Evolutionary conservation across 768 basidiomycete species (phyloP).

Genomic region (Xerocomellus intermedius): DNA sequence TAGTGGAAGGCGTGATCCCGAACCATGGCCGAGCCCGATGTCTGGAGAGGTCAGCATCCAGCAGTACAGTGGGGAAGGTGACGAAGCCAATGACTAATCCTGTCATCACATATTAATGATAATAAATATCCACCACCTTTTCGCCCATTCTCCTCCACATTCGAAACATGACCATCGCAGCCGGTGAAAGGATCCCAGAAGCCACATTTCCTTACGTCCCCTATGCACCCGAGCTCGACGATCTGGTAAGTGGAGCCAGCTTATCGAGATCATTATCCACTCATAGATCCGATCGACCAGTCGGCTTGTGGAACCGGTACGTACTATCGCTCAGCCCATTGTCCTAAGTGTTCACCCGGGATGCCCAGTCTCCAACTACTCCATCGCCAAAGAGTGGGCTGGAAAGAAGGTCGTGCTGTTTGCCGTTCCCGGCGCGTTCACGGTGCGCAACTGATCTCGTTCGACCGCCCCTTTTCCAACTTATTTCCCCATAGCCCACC

Average conservation of each 20-base stretch:
- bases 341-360: neutral
- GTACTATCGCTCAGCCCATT: constrained; percentile 25
- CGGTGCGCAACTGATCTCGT: constrained; percentile 42
- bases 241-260: constrained; percentile 42
- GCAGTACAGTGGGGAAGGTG: neutral
- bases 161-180: constrained; percentile 37
- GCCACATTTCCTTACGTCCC: constrained; percentile 53
- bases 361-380: constrained; percentile 47
- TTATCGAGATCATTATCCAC: constrained; percentile 9
- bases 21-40: constrained; percentile 37
- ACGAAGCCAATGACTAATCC: neutral
- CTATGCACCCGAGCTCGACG: constrained; percentile 60
- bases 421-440: constrained; percentile 80
- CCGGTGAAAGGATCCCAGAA: constrained; percentile 51
- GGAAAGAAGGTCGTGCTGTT: constrained; percentile 81
- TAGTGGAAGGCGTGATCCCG: constrained; percentile 59
- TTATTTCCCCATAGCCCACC: constrained; percentile 31
- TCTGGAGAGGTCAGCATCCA: constrained; percentile 15
- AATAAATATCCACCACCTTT: too few species aligned
- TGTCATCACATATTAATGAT: too few species aligned
- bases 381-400: constrained; percentile 62
- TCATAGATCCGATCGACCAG: constrained; percentile 31
- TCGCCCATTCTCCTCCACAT: too few species aligned
- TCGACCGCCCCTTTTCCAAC: neutral
- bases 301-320: constrained; percentile 63